Conservation (phyloP, 176 grass and related monocot species). For the Oryza officinalis region DNA sequence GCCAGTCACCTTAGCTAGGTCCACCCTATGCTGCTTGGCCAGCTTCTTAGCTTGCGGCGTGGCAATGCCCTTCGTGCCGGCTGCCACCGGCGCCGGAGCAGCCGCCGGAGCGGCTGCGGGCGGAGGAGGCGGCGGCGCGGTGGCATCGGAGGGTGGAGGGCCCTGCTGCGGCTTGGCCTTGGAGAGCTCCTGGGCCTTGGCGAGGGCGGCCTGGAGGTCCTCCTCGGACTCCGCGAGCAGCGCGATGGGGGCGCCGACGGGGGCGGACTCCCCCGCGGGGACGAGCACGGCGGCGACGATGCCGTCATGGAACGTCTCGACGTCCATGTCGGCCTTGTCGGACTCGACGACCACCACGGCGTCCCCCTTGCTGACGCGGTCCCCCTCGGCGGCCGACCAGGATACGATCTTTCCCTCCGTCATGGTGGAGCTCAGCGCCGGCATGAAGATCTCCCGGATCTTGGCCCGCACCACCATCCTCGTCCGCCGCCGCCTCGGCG, state of each 20-base stretch:
- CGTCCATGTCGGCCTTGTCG: slow-evolving; percentile 99
- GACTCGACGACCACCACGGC: slow-evolving; percentile 95
- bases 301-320: slow-evolving; percentile 95
- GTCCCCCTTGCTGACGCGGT: slow-evolving; percentile 87
- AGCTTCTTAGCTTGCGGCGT: slow-evolving; percentile 94
- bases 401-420: slow-evolving; percentile 98
- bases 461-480: slow-evolving; percentile 71
- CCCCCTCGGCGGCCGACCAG: slow-evolving; percentile 74
- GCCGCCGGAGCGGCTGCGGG: slow-evolving; percentile 18
- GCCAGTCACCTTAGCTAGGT: slow-evolving; percentile 69
- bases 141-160: slow-evolving; percentile 7
- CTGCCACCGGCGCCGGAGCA: slow-evolving; percentile 28
- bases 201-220: slow-evolving; percentile 62
- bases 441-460: slow-evolving; percentile 99
- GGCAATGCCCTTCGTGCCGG: slow-evolving; percentile 66
- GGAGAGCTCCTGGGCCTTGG: slow-evolving; percentile 62
- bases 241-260: slow-evolving; percentile 86
- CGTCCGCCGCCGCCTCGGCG: slow-evolving; percentile 33
- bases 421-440: slow-evolving; percentile 97
- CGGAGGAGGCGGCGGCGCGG: slow-evolving; percentile 2
- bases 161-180: slow-evolving; percentile 54
- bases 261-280: slow-evolving; percentile 68
- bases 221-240: slow-evolving; percentile 95
- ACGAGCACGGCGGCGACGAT: slow-evolving; percentile 88
- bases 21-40: slow-evolving; percentile 87